Conservation (phyloP, 2,329 filamentous ascomycete species). For the Clarireedia paspali region DNA sequence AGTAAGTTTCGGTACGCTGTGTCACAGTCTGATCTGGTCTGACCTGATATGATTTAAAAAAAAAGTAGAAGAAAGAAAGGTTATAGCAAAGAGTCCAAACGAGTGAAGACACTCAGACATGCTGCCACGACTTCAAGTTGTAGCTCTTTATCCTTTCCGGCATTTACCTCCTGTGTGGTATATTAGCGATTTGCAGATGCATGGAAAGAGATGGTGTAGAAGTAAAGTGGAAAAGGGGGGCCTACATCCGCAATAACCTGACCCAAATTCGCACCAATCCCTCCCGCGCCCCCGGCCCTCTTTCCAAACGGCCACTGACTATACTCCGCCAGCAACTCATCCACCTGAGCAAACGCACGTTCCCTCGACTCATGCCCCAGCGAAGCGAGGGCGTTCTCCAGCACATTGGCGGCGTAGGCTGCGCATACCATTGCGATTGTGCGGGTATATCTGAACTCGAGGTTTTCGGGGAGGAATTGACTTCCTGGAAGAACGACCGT, state of each 20-base stretch:
- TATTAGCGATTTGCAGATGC: conserved; percentile 3
- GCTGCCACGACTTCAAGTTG: conserved; percentile 94
- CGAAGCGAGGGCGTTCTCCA: conserved; percentile 93
- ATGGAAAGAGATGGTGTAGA: neutral
- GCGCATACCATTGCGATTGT: conserved; percentile 97
- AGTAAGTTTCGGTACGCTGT: no score
- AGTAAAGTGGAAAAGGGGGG: conserved; percentile 13
- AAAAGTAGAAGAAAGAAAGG: neutral
- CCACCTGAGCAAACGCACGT: conserved; percentile 91
- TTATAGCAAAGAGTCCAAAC: conserved; percentile 87
- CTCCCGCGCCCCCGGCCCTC: conserved; percentile 64
- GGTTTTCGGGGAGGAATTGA: conserved; percentile 86
- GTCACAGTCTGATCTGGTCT: neutral
- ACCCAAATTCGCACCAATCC: conserved; percentile 86
- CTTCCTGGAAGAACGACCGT: conserved; percentile 83
- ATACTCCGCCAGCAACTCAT: conserved; percentile 91
- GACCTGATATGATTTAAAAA: neutral
- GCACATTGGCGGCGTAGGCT: conserved; percentile 93
- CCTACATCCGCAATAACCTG: conserved; percentile 71
- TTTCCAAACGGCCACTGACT: conserved; percentile 95
- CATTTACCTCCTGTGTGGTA: conserved; percentile 60
- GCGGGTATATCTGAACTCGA: conserved; percentile 88
- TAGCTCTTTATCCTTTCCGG: conserved; percentile 84
- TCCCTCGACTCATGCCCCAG: conserved; percentile 92
- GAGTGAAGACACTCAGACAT: conserved; percentile 93